phyloP scores from a whole-genome alignment of 2,329 filamentous ascomycete species.

The Aspergillus sp. region DNA sequence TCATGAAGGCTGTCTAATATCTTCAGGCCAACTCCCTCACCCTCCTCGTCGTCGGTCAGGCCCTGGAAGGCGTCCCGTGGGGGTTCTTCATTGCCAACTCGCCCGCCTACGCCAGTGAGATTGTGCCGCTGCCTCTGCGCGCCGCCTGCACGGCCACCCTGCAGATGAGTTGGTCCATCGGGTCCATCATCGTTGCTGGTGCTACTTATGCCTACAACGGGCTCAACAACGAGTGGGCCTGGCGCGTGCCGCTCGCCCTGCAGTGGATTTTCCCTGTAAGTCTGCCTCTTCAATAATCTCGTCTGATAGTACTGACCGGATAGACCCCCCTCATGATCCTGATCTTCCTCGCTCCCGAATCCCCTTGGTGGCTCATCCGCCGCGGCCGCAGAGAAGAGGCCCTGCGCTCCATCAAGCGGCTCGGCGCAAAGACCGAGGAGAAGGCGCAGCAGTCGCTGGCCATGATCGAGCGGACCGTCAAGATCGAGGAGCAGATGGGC shows the following conservation, averaged over 20 bases:
- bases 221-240: constrained; percentile 20
- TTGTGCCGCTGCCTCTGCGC: constrained; percentile 25
- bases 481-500: constrained; percentile 28
- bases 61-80: constrained; percentile 29
- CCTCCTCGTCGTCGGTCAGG: constrained; percentile 35
- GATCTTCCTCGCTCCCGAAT: constrained; percentile 25
- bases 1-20: too few species aligned
- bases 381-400: constrained; percentile 23
- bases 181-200: constrained; percentile 26
- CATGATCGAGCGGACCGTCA: constrained; percentile 33
- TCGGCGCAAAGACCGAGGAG: constrained; percentile 16
- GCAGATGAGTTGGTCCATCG: constrained; percentile 31
- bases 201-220: constrained; percentile 23
- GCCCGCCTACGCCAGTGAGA: constrained; percentile 28
- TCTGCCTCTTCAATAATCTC: background rate
- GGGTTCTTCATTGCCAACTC: constrained; percentile 30
- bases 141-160: constrained; percentile 25
- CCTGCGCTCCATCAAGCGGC: constrained; percentile 23
- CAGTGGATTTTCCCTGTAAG: constrained; percentile 31
- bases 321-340: constrained; percentile 28
- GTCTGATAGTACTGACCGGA: background rate
- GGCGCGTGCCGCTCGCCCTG: constrained; percentile 25
- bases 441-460: constrained; percentile 20
- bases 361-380: constrained; percentile 11
- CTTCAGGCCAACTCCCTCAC: constrained; percentile 39